A percentile compares a stretch with the other conserved stretches of the same genome.
Conservation (phyloP, 2,329 filamentous ascomycete species). For the Trichoderma sp. region DNA sequence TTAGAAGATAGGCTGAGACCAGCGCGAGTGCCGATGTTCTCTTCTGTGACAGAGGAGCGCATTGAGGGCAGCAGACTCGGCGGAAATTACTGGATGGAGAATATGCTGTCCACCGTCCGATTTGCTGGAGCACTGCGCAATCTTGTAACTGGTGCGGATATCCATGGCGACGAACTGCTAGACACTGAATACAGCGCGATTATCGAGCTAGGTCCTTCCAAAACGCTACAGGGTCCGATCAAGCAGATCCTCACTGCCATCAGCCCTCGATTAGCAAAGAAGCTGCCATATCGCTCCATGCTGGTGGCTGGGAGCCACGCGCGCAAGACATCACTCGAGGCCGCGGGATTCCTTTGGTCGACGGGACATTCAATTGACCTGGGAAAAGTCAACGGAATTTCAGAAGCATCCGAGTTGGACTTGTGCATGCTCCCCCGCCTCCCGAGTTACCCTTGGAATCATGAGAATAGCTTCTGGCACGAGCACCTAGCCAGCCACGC, state of each 20-base stretch:
- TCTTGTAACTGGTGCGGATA: neutral
- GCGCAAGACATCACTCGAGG: neutral
- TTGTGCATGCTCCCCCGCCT: neutral
- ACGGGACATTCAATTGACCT: neutral
- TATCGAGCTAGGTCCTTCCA: neutral
- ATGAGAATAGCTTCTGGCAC: neutral
- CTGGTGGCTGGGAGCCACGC: neutral
- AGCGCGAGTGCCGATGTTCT: neutral
- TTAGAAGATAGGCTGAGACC: neutral
- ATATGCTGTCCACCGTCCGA: neutral
- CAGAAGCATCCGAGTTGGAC: neutral
- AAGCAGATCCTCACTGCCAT: neutral
- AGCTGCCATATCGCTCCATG: neutral
- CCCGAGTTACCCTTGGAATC: neutral
- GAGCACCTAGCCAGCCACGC: neutral
- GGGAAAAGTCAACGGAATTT: neutral
- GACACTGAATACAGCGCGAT: neutral
- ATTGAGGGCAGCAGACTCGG: neutral
- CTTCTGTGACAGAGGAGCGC: neutral
- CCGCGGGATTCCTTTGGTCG: neutral
- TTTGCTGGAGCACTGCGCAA: neutral
- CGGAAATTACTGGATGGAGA: neutral
- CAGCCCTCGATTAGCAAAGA: neutral
- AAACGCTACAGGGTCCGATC: neutral
- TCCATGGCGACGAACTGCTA: neutral